phyloP scores from a whole-genome alignment of 2,329 filamentous ascomycete genomes.

The Aspergillus japonicus region DNA sequence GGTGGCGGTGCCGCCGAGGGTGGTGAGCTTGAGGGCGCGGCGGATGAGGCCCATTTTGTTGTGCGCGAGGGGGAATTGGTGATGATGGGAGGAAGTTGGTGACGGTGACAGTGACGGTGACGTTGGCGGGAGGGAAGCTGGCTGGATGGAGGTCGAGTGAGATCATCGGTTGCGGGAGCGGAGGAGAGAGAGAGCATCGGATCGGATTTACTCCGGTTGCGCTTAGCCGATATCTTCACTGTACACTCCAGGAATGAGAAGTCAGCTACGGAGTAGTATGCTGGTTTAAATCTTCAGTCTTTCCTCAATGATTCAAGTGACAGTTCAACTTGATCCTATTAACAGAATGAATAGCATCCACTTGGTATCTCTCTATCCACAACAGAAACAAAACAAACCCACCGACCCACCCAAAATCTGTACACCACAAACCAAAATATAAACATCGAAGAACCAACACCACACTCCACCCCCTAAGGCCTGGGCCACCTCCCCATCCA shows the following conservation, averaged over 20 bases:
- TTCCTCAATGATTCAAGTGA: too few species aligned
- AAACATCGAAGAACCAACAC: not conserved
- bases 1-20: slow-evolving; percentile 50
- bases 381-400: too few species aligned
- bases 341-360: too few species aligned
- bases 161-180: not conserved
- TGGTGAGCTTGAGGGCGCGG: slow-evolving; percentile 44
- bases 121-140: not conserved
- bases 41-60: slow-evolving; percentile 56
- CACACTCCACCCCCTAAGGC: not conserved
- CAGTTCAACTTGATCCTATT: too few species aligned
- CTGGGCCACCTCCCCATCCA: slow-evolving; percentile 30
- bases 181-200: not conserved
- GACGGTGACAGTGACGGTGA: not conserved
- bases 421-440: not conserved
- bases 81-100: not conserved
- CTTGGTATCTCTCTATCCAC: too few species aligned
- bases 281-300: too few species aligned
- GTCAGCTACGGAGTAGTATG: too few species aligned
- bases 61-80: not conserved
- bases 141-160: not conserved
- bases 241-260: too few species aligned
- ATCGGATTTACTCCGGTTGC: not conserved
- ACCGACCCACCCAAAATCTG: too few species aligned
- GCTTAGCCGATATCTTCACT: too few species aligned